phyloP scores from a whole-genome alignment of 768 basidiomycete genomes.

The Mycena vulgaris region DNA sequence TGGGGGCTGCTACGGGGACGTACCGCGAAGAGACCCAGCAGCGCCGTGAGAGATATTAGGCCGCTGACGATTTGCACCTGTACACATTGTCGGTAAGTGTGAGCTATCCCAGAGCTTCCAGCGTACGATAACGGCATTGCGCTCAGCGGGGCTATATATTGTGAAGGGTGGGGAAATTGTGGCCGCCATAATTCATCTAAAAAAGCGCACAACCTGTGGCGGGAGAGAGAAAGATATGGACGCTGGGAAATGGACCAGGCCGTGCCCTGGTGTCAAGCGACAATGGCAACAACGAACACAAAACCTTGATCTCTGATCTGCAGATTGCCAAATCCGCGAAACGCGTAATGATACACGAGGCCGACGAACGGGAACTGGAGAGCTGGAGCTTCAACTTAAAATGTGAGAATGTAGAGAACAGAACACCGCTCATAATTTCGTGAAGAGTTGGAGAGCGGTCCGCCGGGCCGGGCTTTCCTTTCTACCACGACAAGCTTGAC shows the following conservation, averaged over 20 bases:
- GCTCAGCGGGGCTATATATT: constrained; percentile 13
- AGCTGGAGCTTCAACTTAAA: too few species aligned
- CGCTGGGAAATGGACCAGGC: background rate
- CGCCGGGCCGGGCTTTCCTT: too few species aligned
- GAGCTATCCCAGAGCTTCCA: background rate
- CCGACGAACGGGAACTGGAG: too few species aligned
- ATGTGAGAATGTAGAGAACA: too few species aligned
- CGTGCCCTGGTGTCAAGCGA: too few species aligned
- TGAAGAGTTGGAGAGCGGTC: too few species aligned
- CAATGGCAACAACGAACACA: too few species aligned
- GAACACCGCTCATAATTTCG: too few species aligned
- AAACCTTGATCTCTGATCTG: too few species aligned
- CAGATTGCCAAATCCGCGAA: too few species aligned
- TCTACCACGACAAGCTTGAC: too few species aligned
- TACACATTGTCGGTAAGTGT: background rate
- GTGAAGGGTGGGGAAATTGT: constrained; percentile 17
- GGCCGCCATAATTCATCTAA: constrained; percentile 24
- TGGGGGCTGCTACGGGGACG: background rate
- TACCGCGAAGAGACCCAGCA: constrained; percentile 36
- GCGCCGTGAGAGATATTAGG: constrained; percentile 34
- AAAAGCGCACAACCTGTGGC: constrained; percentile 27
- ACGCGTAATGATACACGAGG: too few species aligned
- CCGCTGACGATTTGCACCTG: constrained; percentile 36
- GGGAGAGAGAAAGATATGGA: constrained; percentile 10
- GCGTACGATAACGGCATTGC: constrained; percentile 27